Base-by-base conservation (phyloP, 2,329 filamentous ascomycete genomes). In the Pestalotiopsis sp. region DNA sequence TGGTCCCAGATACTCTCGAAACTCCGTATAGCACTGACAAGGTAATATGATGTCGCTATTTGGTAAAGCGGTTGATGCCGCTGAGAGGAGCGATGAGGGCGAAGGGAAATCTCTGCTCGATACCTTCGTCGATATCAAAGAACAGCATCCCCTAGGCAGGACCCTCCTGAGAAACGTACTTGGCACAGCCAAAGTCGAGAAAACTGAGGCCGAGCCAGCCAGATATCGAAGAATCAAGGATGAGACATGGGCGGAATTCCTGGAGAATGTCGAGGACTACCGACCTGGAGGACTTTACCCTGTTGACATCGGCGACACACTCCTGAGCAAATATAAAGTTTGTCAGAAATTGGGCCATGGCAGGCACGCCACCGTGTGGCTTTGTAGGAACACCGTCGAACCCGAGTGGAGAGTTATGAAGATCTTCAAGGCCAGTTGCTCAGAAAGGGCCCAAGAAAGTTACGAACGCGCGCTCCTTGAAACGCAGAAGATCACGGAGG, bases 291-390 rank as follows among this genome's bases (percentile, higher is more conserved):
- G 66, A 9, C 62, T 58, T 38, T 63, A 68, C 36, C 60, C 66
- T 6, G 38, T 69, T 5, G 66, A 69, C 20, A 27, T 69, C 5
- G 68, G 58, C 17, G 68, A 69, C 25, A n/a, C 52, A 14, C 45
- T 68, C 27, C 36, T 65, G 20, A 38, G 38, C 13, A 23, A 49
- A 6, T 67, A 58, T n/a, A 38, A 69, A 49, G 64, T 69, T 17
- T 45, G 59, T 41, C 58, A 64, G 36, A 69, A 69, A 20, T 20
- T 69, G 12, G 68, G 68, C n/a, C 58, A 67, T 57, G 68, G 68
- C 17, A 17, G 41, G 6, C 66, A 56, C 23, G 49, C 38, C 25
- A 64, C 63, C 25, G 62, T 68, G 3, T 70, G 69, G 63, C 67
- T 70, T 20, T 65, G 63, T 31, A 45, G n/a, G 31, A 56, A 70